Percentiles rank a stretch among this genome's conserved stretches.
Evolutionary conservation across 1,139 yeast genomes (phyloP).

Genomic region (Taphrina pruni): DNA sequence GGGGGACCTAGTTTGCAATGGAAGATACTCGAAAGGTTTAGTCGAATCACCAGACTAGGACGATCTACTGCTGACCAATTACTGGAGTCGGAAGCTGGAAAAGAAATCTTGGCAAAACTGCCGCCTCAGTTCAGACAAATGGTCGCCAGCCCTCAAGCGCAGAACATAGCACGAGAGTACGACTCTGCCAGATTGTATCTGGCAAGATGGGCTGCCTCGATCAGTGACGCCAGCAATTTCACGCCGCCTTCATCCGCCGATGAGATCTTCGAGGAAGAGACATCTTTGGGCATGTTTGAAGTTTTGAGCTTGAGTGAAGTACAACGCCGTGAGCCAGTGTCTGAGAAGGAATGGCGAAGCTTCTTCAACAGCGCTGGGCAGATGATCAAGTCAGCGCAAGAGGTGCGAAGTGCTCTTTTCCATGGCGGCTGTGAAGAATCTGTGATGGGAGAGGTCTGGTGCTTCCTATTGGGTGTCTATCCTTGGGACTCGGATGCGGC

Average conservation of each 20-base stretch:
- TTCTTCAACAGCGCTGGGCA: conserved; percentile 83
- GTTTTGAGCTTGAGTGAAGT: conserved; percentile 64
- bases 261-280: conserved; percentile 67
- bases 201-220: conserved; percentile 97
- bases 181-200: conserved; percentile 89
- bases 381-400: conserved; percentile 70
- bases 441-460: conserved; percentile 80
- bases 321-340: conserved; percentile 69
- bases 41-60: conserved; percentile 76
- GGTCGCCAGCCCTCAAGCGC: conserved; percentile 78
- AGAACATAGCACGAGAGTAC: conserved; percentile 81
- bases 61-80: conserved; percentile 58
- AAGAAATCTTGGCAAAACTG: conserved; percentile 67
- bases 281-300: conserved; percentile 73
- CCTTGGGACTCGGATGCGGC: conserved; percentile 84
- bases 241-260: conserved; percentile 33
- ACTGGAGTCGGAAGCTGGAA: conserved; percentile 43
- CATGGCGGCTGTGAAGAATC: conserved; percentile 67
- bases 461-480: conserved; percentile 76
- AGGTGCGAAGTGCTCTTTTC: conserved; percentile 79
- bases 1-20: conserved; percentile 59
- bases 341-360: conserved; percentile 78
- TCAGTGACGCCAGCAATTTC: conserved; percentile 62
- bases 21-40: conserved; percentile 83
- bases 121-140: conserved; percentile 64